A percentile compares a stretch with the other conserved stretches of the same genome.
Conservation (phyloP, 129 eudicot species). For the Smallanthus sonchifolius region DNA sequence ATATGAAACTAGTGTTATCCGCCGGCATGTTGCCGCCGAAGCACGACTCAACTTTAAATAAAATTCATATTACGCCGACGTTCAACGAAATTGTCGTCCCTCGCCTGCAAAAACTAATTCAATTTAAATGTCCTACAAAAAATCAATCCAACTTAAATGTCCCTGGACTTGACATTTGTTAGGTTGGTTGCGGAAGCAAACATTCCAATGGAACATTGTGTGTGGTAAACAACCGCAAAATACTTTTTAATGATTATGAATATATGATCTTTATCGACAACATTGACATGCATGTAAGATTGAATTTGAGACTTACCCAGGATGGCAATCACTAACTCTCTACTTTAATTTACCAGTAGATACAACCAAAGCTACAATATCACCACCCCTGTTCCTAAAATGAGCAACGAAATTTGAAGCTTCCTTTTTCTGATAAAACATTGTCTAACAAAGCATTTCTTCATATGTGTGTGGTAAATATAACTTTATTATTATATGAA, state of each 20-base stretch:
- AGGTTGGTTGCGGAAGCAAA: no score
- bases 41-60: no score
- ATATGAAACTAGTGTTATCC: no score
- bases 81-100: no score
- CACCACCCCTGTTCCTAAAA: conserved; percentile 93
- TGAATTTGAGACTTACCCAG: conserved; percentile 61
- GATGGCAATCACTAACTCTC: conserved; percentile 89
- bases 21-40: no score
- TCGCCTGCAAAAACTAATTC: no score
- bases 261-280: neutral
- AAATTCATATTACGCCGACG: no score
- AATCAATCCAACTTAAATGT: no score
- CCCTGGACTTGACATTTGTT: no score
- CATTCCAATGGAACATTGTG: no score
- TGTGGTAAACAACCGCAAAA: no score
- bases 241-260: neutral
- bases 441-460: neutral
- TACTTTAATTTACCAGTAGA: conserved; percentile 80
- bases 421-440: conserved; percentile 72
- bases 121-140: no score
- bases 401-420: conserved; percentile 60
- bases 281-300: neutral
- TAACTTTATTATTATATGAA: neutral
- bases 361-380: conserved; percentile 80
- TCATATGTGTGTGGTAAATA: neutral